Evolutionary conservation across 805 yeast species (phyloP).

Genomic region (Kazachstania kunashirensis): DNA sequence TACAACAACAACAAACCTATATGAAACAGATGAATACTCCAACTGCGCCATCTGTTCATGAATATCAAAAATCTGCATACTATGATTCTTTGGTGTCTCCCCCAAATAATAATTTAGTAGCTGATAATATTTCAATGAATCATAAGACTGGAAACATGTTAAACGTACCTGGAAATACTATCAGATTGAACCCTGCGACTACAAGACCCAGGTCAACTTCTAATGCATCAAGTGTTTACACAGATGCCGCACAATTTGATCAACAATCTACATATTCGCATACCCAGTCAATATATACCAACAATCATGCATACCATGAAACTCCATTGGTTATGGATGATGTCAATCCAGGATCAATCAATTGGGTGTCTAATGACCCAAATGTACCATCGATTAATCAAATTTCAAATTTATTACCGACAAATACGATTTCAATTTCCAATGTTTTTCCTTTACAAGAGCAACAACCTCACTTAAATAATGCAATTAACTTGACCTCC

Average conservation of each 20-base stretch:
- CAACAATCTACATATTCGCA: conserved; percentile 16
- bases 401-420: conserved; percentile 58
- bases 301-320: conserved; percentile 12
- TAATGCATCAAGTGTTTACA: conserved; percentile 27
- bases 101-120: conserved; percentile 1
- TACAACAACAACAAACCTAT: conserved; percentile 11
- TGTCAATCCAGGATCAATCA: conserved; percentile 46
- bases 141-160: conserved; percentile 2
- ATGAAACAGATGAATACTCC: conserved; percentile 10
- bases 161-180: conserved; percentile 5
- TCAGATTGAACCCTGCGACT: conserved; percentile 7
- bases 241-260: conserved; percentile 25
- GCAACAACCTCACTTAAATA: conserved; percentile 44
- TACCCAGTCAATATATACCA: conserved; percentile 14
- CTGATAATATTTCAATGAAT: not conserved
- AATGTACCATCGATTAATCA: conserved; percentile 67
- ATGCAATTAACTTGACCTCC: conserved; percentile 35
- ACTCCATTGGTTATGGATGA: conserved; percentile 42
- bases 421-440: conserved; percentile 67
- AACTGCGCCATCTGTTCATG: conserved; percentile 13
- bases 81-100: conserved; percentile 14
- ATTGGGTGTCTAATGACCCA: conserved; percentile 63
- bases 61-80: conserved; percentile 11
- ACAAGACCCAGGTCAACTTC: conserved; percentile 27
- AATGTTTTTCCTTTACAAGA: conserved; percentile 42